Evolutionary conservation across 495 filamentous ascomycete species (phyloP), one percentile per base, ranked within the genome.

Genomic region (Hypoxylon lienhwacheense): DNA sequence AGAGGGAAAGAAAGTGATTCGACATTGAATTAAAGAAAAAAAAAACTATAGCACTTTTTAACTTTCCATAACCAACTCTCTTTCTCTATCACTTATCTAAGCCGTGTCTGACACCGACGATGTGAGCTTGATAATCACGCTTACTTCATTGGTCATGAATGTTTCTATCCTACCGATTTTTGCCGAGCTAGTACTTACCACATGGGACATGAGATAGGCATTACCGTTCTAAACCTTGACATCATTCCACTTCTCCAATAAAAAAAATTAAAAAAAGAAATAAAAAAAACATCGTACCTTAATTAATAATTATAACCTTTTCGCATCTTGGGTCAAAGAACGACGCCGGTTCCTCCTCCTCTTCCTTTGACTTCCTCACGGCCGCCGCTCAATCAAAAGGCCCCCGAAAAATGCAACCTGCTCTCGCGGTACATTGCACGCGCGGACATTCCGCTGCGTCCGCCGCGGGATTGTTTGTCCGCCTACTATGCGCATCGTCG

Each of bases 211-310:
- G n/a, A n/a, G n/a, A n/a, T n/a, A n/a, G n/a, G n/a, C n/a, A n/a
- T n/a, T n/a, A n/a, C n/a, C n/a, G n/a, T n/a, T n/a, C n/a, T n/a
- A 32, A 37, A 45, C 44, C 36, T 59, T 73, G 73, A 75, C 70
- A 74, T 75, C 72, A 73, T 70, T 59, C 65, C 64, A 63, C 58
- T 21, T 46, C 5, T 31, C 28, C 50, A 17, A 24, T 45, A 42
- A 51, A 51, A 47, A 67, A 60, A 60, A n/a, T n/a, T n/a, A n/a
- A n/a, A n/a, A n/a, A n/a, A n/a, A n/a, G n/a, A n/a, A n/a, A n/a
- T n/a, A n/a, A n/a, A n/a, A n/a, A n/a, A n/a, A n/a, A n/a, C n/a
- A n/a, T n/a, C n/a, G n/a, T n/a, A n/a, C n/a, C n/a, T n/a, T n/a
- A n/a, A n/a, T n/a, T n/a, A n/a, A n/a, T n/a, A n/a, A n/a, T n/a